Evolutionary conservation across 139 green algal species (phyloP), one percentile per base, ranked within the genome.

Genomic region (Chlorella sp.): DNA sequence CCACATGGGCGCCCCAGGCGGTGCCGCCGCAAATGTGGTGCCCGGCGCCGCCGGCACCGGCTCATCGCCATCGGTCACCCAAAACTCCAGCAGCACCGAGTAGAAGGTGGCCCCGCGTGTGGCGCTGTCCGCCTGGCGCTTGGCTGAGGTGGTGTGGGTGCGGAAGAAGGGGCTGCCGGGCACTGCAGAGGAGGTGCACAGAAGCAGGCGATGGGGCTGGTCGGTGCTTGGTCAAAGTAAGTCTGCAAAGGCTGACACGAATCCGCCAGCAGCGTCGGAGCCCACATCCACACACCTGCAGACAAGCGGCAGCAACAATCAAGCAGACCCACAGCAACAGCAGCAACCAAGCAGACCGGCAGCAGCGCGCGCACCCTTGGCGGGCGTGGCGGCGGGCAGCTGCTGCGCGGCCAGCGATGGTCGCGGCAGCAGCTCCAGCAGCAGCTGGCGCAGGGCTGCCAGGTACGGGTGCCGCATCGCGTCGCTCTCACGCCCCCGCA

Each of bases 51-150:
- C 30, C 16, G 92, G 90, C 65, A 96, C 72, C 13, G 92, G 92
- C 73, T 95, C 89, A 32, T 93, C 89, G 5, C 88, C 76, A 58
- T 96, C 94, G 30, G 92, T 95, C 60, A 96, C 82, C 94, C 93
- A 97, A 60, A 95, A 96, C 89, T 97, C 94, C 1, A 95, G 36
- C 46, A 97, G 86, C 56, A 82, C 87, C 24, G 74, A 79, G 43
- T 84, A 86, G 30, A 90, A 84, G 34, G 84, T 72, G 20, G 78
- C 40, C 30, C 86, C 86, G 17, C 80, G 80, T 24, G 46, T 75
- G 58, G 46, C 76, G 32, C 34, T 30, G 36, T 84, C 76, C 3
- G 46, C 67, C 58, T 76, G 62, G 19, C 84, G 76, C 70, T 80
- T 76, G 77, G 72, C 72, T 1, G 60, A 41, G 40, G 64, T 40